A percentile compares a stretch with the other conserved stretches of the same genome.
phyloP scores from a whole-genome alignment of 2,329 filamentous ascomycete species.

The Colletotrichum sp. region DNA sequence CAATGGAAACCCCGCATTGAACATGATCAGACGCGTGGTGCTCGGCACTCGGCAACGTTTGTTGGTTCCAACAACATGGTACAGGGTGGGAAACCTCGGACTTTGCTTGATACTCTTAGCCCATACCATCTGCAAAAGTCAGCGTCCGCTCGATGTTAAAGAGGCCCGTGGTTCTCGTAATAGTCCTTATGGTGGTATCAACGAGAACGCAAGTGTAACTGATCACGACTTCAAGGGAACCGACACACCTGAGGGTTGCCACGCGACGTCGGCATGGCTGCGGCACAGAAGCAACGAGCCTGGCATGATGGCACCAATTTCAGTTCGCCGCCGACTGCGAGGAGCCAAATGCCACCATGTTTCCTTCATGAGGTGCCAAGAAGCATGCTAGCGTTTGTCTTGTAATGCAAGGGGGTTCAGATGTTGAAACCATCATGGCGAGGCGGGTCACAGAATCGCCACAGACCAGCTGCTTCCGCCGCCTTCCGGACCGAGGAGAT shows the following conservation, averaged over 20 bases:
- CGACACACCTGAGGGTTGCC: background rate
- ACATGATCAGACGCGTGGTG: background rate
- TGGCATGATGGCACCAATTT: background rate
- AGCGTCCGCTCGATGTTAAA: background rate
- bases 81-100: background rate
- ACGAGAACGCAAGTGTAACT: background rate
- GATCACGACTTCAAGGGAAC: background rate
- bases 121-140: background rate
- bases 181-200: background rate
- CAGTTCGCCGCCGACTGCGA: background rate
- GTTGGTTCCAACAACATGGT: background rate
- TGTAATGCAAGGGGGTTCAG: slow-evolving; percentile 29
- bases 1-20: background rate
- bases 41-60: background rate
- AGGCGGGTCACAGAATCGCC: slow-evolving; percentile 76
- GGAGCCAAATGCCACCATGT: background rate
- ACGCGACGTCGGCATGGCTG: background rate
- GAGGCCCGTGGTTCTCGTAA: background rate
- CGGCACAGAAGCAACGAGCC: background rate
- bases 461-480: slow-evolving; percentile 74
- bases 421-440: slow-evolving; percentile 57
- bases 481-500: slow-evolving; percentile 69
- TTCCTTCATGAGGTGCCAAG: background rate
- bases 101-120: background rate
- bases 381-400: background rate